Evolutionary conservation across 225 moss, liverwort and hornwort species (phyloP), one percentile per base, ranked within the genome.

Genomic region (Thuidium tamariscinum): DNA sequence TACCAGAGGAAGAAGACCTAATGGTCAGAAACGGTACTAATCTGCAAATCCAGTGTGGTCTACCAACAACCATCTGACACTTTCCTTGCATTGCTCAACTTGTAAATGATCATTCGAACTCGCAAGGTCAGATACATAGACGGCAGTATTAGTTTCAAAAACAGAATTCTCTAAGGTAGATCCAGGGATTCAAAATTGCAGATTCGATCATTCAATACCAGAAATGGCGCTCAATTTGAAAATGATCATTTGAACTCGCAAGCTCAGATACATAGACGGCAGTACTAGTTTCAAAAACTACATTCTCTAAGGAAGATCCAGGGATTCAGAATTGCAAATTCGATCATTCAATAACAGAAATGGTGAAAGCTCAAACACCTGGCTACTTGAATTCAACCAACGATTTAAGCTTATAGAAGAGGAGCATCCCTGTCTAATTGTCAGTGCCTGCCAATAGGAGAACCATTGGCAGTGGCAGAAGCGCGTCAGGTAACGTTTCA

Each of bases 51-150:
- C 90, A 78, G 92, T 89, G 89, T 92, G 93, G 37, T 93, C 60
- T 89, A 79, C 91, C 88, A 71, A 94, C 92, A 64, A 93, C 88
- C 95, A 89, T 93, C 83, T 93, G 92, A 74, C 91, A 93, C 77
- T 93, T 93, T 42, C 95, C 95, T 92, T 94, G 92, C 95, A 94
- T 91, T 94, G 91, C 29, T 92, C 90, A 63, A 92, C 91, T 52
- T 29, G 93, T 87, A 84, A 94, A 92, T 32, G 91, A 86, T 84
- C 91, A 93, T 89, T 51, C 79, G 42, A 82, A 78, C 51, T 27
- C 10, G 66, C 60, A 80, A 56, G 62, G 67, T 56, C 18, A 51
- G 69, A 66, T 9, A 39, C 20, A 81, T 18, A 37, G 27, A 84
- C 76, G 20, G 44, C 25, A 46, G 15, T 22, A 49, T 21, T 22